A percentile compares a stretch with the other conserved stretches of the same genome.
phyloP scores from a whole-genome alignment of 2,329 filamentous ascomycete genomes.

The Teratosphaeria destructans region DNA sequence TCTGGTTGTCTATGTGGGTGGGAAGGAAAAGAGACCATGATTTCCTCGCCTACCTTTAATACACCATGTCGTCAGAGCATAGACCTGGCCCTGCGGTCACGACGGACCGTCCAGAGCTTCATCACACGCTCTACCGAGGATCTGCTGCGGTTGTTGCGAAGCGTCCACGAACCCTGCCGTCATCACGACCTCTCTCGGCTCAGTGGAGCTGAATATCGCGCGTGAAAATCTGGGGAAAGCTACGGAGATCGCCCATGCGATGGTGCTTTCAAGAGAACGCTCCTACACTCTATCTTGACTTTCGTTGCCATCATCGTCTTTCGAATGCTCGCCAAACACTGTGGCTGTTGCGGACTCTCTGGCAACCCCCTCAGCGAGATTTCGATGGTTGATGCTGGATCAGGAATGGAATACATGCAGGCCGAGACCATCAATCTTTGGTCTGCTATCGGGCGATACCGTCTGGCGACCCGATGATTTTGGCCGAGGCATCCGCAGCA shows the following conservation, averaged over 20 bases:
- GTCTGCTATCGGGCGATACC: background rate
- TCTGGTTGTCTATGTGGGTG: background rate
- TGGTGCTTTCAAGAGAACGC: background rate
- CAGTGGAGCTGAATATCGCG: conserved; percentile 4
- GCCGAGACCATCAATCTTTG: background rate
- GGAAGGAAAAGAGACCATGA: background rate
- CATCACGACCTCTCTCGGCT: conserved; percentile 5
- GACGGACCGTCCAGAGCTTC: background rate
- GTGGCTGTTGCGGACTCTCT: background rate
- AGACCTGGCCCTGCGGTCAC: background rate
- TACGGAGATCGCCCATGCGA: background rate
- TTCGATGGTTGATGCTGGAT: background rate
- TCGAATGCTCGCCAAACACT: background rate
- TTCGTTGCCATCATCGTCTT: background rate
- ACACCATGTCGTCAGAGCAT: conserved; percentile 5
- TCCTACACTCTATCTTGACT: background rate
- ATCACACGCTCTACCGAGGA: conserved; percentile 3
- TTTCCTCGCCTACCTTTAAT: background rate
- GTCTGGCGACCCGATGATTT: background rate
- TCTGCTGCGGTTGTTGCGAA: background rate
- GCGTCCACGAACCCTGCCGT: background rate
- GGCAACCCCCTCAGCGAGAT: background rate
- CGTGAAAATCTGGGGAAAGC: conserved; percentile 7
- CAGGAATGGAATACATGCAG: background rate
- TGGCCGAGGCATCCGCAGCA: background rate